Evolutionary conservation across 2,329 filamentous ascomycete genomes (phyloP).

Genomic region (Fusarium proliferatum): DNA sequence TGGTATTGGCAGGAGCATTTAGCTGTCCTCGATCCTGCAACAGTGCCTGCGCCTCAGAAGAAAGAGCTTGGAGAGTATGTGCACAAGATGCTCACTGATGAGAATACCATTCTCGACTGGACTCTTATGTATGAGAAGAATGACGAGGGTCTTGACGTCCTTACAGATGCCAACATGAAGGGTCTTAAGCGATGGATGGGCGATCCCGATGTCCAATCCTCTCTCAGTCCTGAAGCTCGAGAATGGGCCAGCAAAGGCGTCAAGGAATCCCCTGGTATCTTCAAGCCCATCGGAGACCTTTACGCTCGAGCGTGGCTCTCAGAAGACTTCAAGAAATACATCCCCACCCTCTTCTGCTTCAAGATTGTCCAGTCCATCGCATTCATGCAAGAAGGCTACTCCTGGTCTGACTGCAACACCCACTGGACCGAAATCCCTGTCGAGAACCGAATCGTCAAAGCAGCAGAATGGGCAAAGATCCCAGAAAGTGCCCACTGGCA

Average conservation of each 20-base stretch:
- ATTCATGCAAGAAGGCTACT: slow-evolving; percentile 52
- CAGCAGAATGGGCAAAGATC: slow-evolving; percentile 52
- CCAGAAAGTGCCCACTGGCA: slow-evolving; percentile 52
- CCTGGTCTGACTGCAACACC: slow-evolving; percentile 50
- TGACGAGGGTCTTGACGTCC: slow-evolving; percentile 55
- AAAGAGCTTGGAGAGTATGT: slow-evolving; percentile 49
- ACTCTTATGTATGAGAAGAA: slow-evolving; percentile 54
- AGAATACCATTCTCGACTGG: slow-evolving; percentile 53
- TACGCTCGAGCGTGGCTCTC: slow-evolving; percentile 55
- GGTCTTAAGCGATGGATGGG: slow-evolving; percentile 52
- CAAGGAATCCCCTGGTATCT: slow-evolving; percentile 46
- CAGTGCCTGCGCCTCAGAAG: slow-evolving; percentile 47
- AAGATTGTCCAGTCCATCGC: slow-evolving; percentile 57
- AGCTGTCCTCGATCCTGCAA: slow-evolving; percentile 47
- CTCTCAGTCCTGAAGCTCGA: slow-evolving; percentile 45
- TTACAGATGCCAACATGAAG: slow-evolving; percentile 54
- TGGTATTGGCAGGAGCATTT: slow-evolving; percentile 60
- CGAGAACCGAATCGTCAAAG: slow-evolving; percentile 50
- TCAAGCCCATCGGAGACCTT: slow-evolving; percentile 52
- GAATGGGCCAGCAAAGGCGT: slow-evolving; percentile 47
- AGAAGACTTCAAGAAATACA: slow-evolving; percentile 49
- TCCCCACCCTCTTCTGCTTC: slow-evolving; percentile 56
- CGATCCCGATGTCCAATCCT: slow-evolving; percentile 48
- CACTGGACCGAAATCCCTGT: slow-evolving; percentile 53
- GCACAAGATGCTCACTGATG: slow-evolving; percentile 53